Percentiles rank a stretch among this genome's conserved stretches.
phyloP scores from a whole-genome alignment of 331 rosid species.

The Ulmus americana region DNA sequence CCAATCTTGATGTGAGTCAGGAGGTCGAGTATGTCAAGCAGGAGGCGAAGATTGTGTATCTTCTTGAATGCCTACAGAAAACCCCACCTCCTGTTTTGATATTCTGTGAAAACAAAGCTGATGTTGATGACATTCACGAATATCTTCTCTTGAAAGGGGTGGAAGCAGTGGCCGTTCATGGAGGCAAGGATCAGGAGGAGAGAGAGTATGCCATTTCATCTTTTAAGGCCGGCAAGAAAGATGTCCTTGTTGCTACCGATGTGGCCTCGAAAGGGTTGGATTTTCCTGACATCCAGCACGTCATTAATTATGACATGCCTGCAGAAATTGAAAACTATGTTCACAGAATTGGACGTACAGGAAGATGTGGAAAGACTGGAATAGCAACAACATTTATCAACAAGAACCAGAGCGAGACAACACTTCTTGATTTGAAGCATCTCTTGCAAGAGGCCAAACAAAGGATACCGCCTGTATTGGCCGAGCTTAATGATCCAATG shows the following conservation, averaged over 20 bases:
- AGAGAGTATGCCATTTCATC: slow-evolving; percentile 81
- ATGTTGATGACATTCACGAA: slow-evolving; percentile 88
- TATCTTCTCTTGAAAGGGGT: slow-evolving; percentile 93
- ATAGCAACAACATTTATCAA: slow-evolving; percentile 84
- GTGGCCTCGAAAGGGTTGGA: slow-evolving; percentile 92
- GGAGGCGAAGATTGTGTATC: slow-evolving; percentile 85
- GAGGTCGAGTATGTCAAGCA: slow-evolving; percentile 92
- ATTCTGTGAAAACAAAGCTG: slow-evolving; percentile 88
- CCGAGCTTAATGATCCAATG: slow-evolving; percentile 83
- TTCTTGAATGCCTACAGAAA: slow-evolving; percentile 84
- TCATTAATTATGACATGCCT: slow-evolving; percentile 89
- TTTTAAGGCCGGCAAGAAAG: slow-evolving; percentile 76
- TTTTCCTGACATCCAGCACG: slow-evolving; percentile 94
- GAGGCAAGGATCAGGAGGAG: slow-evolving; percentile 96
- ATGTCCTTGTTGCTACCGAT: slow-evolving; percentile 90
- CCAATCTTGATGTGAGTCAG: slow-evolving; percentile 86
- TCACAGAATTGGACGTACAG: slow-evolving; percentile 89
- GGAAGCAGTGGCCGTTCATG: slow-evolving; percentile 88
- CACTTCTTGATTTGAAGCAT: slow-evolving; percentile 84
- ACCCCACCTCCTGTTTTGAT: slow-evolving; percentile 89
- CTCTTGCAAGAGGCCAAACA: slow-evolving; percentile 94
- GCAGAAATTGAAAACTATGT: slow-evolving; percentile 94
- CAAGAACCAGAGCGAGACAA: slow-evolving; percentile 86
- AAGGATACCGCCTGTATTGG: slow-evolving; percentile 88
- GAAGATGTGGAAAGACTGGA: slow-evolving; percentile 89